These are phyloP conservation scores for Spergularia marina DNA, from an alignment of 148 eudicot genomes.

Conservation along the genomic window DNA sequence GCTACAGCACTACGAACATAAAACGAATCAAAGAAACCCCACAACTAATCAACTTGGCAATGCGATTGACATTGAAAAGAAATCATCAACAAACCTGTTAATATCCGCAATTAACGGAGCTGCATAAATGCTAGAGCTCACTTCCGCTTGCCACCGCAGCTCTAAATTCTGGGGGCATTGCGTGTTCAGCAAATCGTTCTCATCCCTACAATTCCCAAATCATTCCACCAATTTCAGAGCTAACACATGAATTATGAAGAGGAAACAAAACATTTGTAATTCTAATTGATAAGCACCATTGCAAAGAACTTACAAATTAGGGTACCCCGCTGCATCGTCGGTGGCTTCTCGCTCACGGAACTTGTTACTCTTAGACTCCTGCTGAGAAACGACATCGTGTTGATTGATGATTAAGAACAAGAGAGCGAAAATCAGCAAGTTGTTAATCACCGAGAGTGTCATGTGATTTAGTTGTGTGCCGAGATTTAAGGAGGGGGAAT, in stretches of 20 bases:
- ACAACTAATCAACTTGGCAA: background rate
- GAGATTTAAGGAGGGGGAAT: background rate
- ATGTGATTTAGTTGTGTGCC: constrained; percentile 26
- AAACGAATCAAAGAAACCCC: background rate
- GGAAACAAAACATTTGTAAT: background rate
- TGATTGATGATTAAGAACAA: constrained; percentile 27
- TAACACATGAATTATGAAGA: background rate
- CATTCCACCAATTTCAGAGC: background rate
- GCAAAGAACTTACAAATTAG: constrained; percentile 55
- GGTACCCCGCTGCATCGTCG: constrained; percentile 71
- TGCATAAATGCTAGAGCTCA: constrained; percentile 94
- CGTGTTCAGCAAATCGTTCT: constrained; percentile 76
- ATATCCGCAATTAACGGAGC: constrained; percentile 93
- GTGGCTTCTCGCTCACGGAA: constrained; percentile 80
- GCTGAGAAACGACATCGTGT: constrained; percentile 34
- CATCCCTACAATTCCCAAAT: constrained; percentile 49
- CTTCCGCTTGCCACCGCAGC: constrained; percentile 96
- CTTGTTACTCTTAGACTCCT: constrained; percentile 46
- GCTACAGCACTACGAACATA: background rate
- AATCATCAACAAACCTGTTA: constrained; percentile 54
- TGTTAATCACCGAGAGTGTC: constrained; percentile 33
- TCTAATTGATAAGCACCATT: background rate
- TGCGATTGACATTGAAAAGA: background rate
- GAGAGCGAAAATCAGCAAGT: constrained; percentile 29
- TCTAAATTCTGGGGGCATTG: constrained; percentile 94